Evolutionary conservation across 2,329 filamentous ascomycete genomes (phyloP).

Genomic region (Grosmannia huntii): DNA sequence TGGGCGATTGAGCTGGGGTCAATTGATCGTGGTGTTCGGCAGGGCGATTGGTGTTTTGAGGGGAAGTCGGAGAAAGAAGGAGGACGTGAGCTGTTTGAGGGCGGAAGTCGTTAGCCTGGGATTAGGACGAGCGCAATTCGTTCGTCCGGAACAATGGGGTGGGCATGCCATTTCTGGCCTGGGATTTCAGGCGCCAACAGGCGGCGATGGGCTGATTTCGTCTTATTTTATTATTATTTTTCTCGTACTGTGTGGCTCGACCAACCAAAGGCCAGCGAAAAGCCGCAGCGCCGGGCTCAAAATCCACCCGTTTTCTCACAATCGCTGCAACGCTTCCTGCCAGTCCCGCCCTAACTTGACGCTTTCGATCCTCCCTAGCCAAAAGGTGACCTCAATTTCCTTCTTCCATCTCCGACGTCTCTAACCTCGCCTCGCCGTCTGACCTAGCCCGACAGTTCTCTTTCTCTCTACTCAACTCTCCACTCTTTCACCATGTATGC

Average conservation of each 20-base stretch:
- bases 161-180: conserved; percentile 4
- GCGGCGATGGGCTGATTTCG: conserved; percentile 4
- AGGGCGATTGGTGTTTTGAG: background rate
- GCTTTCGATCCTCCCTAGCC: background rate
- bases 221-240: background rate
- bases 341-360: conserved; percentile 12
- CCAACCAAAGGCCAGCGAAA: conserved; percentile 11
- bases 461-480: background rate
- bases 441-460: background rate
- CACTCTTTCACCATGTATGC: conserved; percentile 39
- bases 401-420: background rate
- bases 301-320: background rate
- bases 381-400: conserved; percentile 12
- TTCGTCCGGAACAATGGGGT: conserved; percentile 10
- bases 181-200: background rate
- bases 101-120: conserved; percentile 8
- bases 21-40: conserved; percentile 11
- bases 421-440: background rate
- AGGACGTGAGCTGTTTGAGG: conserved; percentile 9
- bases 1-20: conserved; percentile 32
- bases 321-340: background rate
- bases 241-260: conserved; percentile 3
- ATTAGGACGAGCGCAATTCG: conserved; percentile 14
- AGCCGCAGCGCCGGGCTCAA: background rate
- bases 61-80: conserved; percentile 3